Evolutionary conservation across 139 green algal genomes (phyloP), one percentile per base, ranked within the genome.

Genomic region (Picochlorum costavermella): DNA sequence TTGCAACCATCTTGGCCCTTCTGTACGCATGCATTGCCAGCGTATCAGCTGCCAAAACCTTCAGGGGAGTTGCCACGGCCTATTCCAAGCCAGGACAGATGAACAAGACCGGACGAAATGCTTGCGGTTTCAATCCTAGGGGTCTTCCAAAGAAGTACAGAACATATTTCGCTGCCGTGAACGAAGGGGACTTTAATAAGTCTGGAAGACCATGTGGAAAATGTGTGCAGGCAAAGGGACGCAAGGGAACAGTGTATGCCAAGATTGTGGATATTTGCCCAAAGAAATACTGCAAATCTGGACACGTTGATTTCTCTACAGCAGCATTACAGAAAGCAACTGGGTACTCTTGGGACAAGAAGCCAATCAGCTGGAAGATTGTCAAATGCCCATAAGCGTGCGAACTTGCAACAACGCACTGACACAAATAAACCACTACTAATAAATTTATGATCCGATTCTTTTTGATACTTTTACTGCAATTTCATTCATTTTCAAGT

Each of bases 291-390:
- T 50, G 33, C 50, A 40, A 55, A 6, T 29, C 11, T 14, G 50
- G 50, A 64, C 17, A 63, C 9, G 37, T 71, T 14, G 64, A 71
- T 16, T 71, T 71, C 51, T 71, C 64, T 16, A 71, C 64, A n/a
- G 14, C 1, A 11, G 64, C 51, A 14, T 23, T 71, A 14, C 25
- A 61, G 16, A 55, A 49, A 26, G 33, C 63, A 29, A 71, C 64
- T 43, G 64, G 64, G 13, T 64, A 30, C 28, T 36, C 17, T 55
- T 71, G 64, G 64, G 51, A 64, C 51, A 60, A 48, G 30, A 64
- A 71, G 64, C 16, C 9, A 14, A 64, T 71, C 29, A 53, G 36
- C 14, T 59, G 55, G 64, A 56, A 20, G 6, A 5, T 53, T 23
- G n/a, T 23, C 46, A 53, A 53, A 23, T 53, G 46, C 46, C 46